Conservation (phyloP, 2,329 filamentous ascomycete species). For the Aureobasidium subglaciale region DNA sequence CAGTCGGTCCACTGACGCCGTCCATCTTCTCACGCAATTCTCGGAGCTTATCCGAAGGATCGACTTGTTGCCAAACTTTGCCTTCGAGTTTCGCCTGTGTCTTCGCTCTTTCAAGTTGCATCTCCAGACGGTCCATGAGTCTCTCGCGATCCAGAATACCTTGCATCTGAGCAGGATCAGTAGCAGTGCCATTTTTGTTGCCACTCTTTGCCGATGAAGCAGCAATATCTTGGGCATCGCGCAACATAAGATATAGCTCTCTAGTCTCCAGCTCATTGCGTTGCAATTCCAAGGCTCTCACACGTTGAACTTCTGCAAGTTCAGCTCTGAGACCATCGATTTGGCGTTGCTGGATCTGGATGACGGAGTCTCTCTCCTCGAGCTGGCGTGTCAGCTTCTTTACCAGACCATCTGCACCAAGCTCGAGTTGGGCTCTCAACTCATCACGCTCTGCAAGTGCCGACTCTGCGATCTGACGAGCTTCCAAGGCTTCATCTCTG, state of each 20-base stretch:
- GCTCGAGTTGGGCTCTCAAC: constrained; percentile 77
- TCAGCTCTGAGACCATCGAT: constrained; percentile 85
- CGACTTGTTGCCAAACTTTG: constrained; percentile 75
- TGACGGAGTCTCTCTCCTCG: constrained; percentile 86
- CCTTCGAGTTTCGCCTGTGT: constrained; percentile 97
- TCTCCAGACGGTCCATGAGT: constrained; percentile 89
- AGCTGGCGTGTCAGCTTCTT: constrained; percentile 87
- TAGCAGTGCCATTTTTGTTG: constrained; percentile 48
- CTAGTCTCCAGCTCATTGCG: constrained; percentile 92
- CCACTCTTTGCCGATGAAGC: constrained; percentile 70
- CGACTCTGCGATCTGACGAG: constrained; percentile 86
- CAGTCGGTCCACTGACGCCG: constrained; percentile 28
- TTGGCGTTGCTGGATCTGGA: constrained; percentile 80
- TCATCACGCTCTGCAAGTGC: constrained; percentile 96
- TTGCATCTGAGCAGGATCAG: constrained; percentile 70
- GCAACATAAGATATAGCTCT: constrained; percentile 95
- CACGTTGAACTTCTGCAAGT: constrained; percentile 73
- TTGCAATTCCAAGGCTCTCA: constrained; percentile 85
- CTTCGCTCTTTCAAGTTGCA: constrained; percentile 93
- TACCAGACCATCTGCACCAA: constrained; percentile 89
- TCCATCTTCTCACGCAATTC: constrained; percentile 96
- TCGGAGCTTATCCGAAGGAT: constrained; percentile 84
- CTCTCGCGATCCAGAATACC: constrained; percentile 89
- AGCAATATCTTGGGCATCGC: constrained; percentile 92
- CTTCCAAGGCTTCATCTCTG: constrained; percentile 83